Evolutionary conservation across 768 basidiomycete genomes (phyloP).

Genomic region (Tephrocybe sp.): DNA sequence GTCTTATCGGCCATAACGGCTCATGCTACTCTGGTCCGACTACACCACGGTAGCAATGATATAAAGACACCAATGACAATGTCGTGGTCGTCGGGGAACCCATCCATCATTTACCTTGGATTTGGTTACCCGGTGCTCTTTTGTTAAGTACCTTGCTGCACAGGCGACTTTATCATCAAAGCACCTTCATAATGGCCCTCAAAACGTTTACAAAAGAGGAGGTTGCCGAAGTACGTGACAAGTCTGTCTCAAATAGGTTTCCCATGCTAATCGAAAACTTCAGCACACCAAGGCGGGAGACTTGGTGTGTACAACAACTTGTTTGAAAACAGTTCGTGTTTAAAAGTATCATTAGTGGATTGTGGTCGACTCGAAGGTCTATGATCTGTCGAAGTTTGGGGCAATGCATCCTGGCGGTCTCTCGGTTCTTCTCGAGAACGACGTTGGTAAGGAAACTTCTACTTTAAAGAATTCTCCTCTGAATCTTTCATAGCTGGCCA

Average conservation of each 20-base stretch:
- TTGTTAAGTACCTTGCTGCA: slow-evolving; percentile 6
- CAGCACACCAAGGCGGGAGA: slow-evolving; percentile 16
- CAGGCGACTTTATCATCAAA: not conserved
- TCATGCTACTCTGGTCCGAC: not conserved
- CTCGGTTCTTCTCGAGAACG: slow-evolving; percentile 59
- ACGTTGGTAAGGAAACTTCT: slow-evolving; percentile 46
- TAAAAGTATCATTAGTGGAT: slow-evolving; percentile 11
- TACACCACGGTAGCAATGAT: not conserved
- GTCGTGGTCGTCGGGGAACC: not conserved
- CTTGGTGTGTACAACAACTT: slow-evolving; percentile 6
- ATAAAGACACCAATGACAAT: not conserved
- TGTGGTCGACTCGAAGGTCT: slow-evolving; percentile 41
- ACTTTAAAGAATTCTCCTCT: not conserved
- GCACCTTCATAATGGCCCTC: slow-evolving; percentile 7
- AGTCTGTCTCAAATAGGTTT: not conserved
- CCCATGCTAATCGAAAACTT: not conserved
- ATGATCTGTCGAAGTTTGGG: slow-evolving; percentile 68
- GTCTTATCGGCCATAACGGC: no score
- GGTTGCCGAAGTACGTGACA: slow-evolving; percentile 14
- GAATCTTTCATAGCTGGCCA: slow-evolving; percentile 48
- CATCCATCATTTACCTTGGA: slow-evolving; percentile 2
- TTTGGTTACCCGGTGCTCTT: slow-evolving; percentile 11
- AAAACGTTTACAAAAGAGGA: slow-evolving; percentile 16
- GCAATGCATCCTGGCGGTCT: slow-evolving; percentile 73
- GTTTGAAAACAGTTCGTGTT: not conserved